Evolutionary conservation across 306 rosid species (phyloP), one percentile per base, ranked within the genome.

Genomic region (Prinsepia uniflora): DNA sequence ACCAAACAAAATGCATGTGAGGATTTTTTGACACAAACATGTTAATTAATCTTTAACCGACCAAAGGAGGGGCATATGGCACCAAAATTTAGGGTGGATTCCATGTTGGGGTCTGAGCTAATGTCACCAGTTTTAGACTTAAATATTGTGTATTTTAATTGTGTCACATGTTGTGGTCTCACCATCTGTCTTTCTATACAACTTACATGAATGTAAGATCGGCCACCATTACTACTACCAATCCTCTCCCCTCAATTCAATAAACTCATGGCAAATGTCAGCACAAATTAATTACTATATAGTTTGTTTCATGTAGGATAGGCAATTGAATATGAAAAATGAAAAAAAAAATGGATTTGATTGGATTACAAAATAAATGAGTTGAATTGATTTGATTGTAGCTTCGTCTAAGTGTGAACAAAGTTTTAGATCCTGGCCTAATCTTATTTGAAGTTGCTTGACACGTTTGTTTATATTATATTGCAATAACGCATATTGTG

Each of bases 1-100:
- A 74, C 39, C 78, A 65, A 74, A 54, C 72, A 65, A 18, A 9
- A 19, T 72, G 13, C 72, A 65, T 43, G 78, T 74, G 78, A 22
- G 50, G 50, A 30, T 1, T 30, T 30, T 22, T 22, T 6, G 15
- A 56, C 61, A 17, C 5, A 36, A 19, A 13, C 45, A 0, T 6
- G 22, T 7, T 15, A 7, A 67, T 12, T 39, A n/a, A 53, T 20
- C 64, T 57, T 58, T 30, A 67, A 72, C 77, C 70, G 69, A 22
- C 62, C 77, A 65, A 49, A 42, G 30, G 61, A 13, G 54, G 60
- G 62, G 73, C 75, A 67, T 65, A 53, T 62, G 78, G 39, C 53
- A 34, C 24, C 11, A 68, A 67, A 54, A 11, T 36, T 68, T 24
- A 52, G 34, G 75, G 50, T 60, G 77, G 81, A 72, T 78, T 63